These are phyloP conservation scores for Chaetomium sp. DNA, from an alignment of 2,329 filamentous ascomycete species.

Conservation along the genomic window DNA sequence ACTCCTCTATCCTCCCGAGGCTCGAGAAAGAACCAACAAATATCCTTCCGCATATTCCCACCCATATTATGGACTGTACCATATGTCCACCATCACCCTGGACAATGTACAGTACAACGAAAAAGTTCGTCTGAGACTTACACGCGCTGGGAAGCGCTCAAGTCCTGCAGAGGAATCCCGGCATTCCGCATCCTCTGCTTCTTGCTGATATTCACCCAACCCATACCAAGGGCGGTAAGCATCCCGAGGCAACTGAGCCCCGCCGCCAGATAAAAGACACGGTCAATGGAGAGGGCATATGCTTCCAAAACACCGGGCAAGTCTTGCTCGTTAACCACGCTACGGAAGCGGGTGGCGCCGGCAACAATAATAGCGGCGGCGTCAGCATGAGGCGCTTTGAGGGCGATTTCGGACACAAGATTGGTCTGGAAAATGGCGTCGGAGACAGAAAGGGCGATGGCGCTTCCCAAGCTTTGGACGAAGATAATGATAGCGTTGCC, in stretches of 20 bases:
- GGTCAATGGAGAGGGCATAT: conserved; percentile 33
- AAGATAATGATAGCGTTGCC: conserved; percentile 25
- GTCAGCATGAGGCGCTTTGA: conserved; percentile 25
- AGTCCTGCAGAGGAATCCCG: not conserved
- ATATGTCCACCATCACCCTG: too few species aligned
- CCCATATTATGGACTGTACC: too few species aligned
- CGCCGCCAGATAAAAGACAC: conserved; percentile 35
- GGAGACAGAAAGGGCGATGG: conserved; percentile 23
- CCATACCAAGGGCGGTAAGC: conserved; percentile 37
- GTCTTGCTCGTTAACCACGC: conserved; percentile 25
- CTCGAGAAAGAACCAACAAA: too few species aligned
- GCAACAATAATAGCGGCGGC: conserved; percentile 28
- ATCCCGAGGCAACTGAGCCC: conserved; percentile 32
- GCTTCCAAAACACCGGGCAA: conserved; percentile 32
- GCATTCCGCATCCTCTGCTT: not conserved
- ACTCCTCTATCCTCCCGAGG: too few species aligned
- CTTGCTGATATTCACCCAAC: conserved; percentile 40
- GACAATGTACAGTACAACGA: too few species aligned
- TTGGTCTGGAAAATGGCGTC: conserved; percentile 25
- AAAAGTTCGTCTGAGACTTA: too few species aligned
- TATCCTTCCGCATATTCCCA: too few species aligned
- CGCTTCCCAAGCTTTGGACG: conserved; percentile 22
- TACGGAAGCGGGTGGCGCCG: conserved; percentile 34
- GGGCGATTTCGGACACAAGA: conserved; percentile 23
- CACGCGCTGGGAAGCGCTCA: not conserved